phyloP scores from a whole-genome alignment of 1,139 yeast species.

The Nadsonia commutata region DNA sequence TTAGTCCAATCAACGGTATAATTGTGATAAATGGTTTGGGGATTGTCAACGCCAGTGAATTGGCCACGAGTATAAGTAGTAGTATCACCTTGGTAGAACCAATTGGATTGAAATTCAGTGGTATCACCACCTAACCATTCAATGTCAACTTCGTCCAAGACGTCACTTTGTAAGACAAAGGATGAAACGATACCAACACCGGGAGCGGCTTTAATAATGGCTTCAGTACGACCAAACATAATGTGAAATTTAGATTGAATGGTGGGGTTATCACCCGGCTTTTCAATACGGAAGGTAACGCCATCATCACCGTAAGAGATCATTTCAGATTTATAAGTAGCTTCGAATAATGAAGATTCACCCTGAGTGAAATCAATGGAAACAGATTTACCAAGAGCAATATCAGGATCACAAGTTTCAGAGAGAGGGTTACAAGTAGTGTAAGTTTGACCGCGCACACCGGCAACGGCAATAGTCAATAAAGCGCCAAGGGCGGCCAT shows the following conservation, averaged over 20 bases:
- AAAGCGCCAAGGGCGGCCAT: not conserved
- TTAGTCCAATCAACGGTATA: slow-evolving; percentile 76
- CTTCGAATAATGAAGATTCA: slow-evolving; percentile 11
- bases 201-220: slow-evolving; percentile 50
- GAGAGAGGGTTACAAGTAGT: slow-evolving; percentile 19
- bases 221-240: slow-evolving; percentile 78
- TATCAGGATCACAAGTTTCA: slow-evolving; percentile 17
- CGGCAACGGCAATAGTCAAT: slow-evolving; percentile 8
- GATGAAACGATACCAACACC: slow-evolving; percentile 72
- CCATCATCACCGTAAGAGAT: slow-evolving; percentile 33
- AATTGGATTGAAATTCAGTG: slow-evolving; percentile 64
- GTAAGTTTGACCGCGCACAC: slow-evolving; percentile 16
- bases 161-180: slow-evolving; percentile 72
- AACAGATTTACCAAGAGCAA: slow-evolving; percentile 18
- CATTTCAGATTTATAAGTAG: slow-evolving; percentile 7
- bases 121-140: slow-evolving; percentile 75
- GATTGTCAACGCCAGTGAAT: slow-evolving; percentile 39
- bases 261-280: slow-evolving; percentile 60
- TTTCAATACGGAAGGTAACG: slow-evolving; percentile 36
- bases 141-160: slow-evolving; percentile 71
- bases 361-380: slow-evolving; percentile 17
- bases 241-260: slow-evolving; percentile 62
- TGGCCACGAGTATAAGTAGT: slow-evolving; percentile 64
- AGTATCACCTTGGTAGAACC: slow-evolving; percentile 66
- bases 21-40: slow-evolving; percentile 47